These are phyloP conservation scores for Thelonectria rubi DNA, from an alignment of 2,329 filamentous ascomycete species.

Conservation along the genomic window DNA sequence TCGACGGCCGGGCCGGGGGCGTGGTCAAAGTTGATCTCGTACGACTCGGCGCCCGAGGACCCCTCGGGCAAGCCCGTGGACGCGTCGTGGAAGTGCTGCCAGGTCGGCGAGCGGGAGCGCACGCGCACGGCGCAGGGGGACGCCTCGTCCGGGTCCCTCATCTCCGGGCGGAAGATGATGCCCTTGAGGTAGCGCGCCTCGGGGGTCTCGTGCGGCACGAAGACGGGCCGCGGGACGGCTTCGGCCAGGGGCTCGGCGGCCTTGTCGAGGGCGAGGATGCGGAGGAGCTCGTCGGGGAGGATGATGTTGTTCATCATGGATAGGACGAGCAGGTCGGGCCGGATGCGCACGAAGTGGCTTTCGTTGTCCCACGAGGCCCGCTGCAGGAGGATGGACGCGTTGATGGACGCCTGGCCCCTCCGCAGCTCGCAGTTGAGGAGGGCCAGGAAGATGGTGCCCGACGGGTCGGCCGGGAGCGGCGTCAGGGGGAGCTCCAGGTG, in stretches of 20 bases:
- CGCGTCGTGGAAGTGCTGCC: conserved; percentile 38
- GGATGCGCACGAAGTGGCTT: conserved; percentile 41
- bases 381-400: conserved; percentile 43
- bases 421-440: conserved; percentile 44
- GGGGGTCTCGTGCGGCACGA: conserved; percentile 34
- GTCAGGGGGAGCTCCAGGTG: conserved; percentile 41
- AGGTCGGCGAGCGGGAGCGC: conserved; percentile 40
- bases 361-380: conserved; percentile 42
- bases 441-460: conserved; percentile 41
- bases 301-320: conserved; percentile 43
- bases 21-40: conserved; percentile 42
- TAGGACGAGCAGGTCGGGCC: conserved; percentile 38
- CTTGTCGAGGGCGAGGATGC: conserved; percentile 21
- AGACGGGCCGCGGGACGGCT: conserved; percentile 36
- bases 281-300: conserved; percentile 36
- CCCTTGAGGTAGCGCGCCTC: conserved; percentile 37
- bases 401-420: conserved; percentile 35
- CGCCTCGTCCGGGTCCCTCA: conserved; percentile 19
- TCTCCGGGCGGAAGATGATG: conserved; percentile 38
- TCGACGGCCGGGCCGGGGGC: conserved; percentile 33
- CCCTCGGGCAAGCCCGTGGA: conserved; percentile 15
- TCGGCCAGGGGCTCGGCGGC: conserved; percentile 22
- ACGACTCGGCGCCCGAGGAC: conserved; percentile 25
- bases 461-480: conserved; percentile 40
- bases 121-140: conserved; percentile 28